Evolutionary conservation across 257 asterid genomes (phyloP).

Genomic region (Gentiana macrophylla): DNA sequence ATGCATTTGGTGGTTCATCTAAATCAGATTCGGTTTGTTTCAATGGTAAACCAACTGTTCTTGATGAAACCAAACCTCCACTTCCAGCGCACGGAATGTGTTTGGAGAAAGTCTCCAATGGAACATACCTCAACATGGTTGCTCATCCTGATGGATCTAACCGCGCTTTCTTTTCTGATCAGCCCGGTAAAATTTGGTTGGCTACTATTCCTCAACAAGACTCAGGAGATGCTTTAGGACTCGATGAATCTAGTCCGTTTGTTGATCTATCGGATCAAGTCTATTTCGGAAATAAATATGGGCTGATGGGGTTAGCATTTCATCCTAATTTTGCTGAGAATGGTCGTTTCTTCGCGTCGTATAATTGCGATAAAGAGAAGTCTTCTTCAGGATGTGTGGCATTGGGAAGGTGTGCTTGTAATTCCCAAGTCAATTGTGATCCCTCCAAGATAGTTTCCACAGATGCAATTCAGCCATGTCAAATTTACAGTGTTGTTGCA

Average conservation of each 20-base stretch:
- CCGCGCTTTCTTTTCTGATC: slow-evolving; percentile 74
- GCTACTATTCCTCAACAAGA: slow-evolving; percentile 82
- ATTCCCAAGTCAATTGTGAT: slow-evolving; percentile 74
- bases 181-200: slow-evolving; percentile 70
- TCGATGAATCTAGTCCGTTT: slow-evolving; percentile 69
- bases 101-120: slow-evolving; percentile 64
- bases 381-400: slow-evolving; percentile 55
- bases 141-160: slow-evolving; percentile 91
- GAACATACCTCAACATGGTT: slow-evolving; percentile 72
- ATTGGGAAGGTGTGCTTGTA: slow-evolving; percentile 77
- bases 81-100: slow-evolving; percentile 63
- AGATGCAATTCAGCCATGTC: slow-evolving; percentile 48
- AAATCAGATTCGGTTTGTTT: slow-evolving; percentile 47
- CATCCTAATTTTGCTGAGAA: slow-evolving; percentile 66
- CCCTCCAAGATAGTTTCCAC: slow-evolving; percentile 57
- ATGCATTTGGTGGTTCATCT: slow-evolving; percentile 48
- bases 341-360: slow-evolving; percentile 92
- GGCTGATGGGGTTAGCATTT: slow-evolving; percentile 95
- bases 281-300: slow-evolving; percentile 50
- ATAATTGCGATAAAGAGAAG: slow-evolving; percentile 63
- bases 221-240: slow-evolving; percentile 47
- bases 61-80: slow-evolving; percentile 27
- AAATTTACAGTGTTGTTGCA: slow-evolving; percentile 50
- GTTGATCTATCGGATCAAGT: slow-evolving; percentile 84
- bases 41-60: slow-evolving; percentile 40